Evolutionary conservation across 2,329 filamentous ascomycete genomes (phyloP), one percentile per base, ranked within the genome.

Genomic region (Aspergillus ochraceoroseus): DNA sequence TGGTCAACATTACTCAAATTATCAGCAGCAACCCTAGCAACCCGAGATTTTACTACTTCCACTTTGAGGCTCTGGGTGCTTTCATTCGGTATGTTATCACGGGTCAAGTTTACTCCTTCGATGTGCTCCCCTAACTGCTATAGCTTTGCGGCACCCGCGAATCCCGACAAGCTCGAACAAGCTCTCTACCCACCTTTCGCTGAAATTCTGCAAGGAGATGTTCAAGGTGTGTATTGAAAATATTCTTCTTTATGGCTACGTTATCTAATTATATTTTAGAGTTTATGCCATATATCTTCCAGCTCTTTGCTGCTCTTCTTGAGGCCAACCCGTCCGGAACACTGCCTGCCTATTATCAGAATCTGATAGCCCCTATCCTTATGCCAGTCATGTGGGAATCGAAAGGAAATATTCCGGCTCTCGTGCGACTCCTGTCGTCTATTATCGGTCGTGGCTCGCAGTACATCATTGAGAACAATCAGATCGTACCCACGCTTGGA

Each of bases 21-120:
- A 96, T 96, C 65, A 84, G 88, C 59, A 79, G 84, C 54, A 98
- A 98, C 65, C 92, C 92, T 0, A 95, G 89, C 70, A 98, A 98
- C 66, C 92, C 92, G 2, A 80, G 87, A 8, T 98, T 98, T 70
- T 95, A 95, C 69, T 98, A 98, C 71, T 98, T 90, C 65, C 87
- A 95, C 62, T 98, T 98, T 49, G 92, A 98, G 70, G 86, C 87
- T 2, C 71, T 98, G 31, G 92, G 92, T 22, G 90, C 92, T 11
- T 74, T 98, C 32, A 85, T 96, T 41, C 80, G 82, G 61, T 79
- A 63, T 52, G 66, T 54, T n/a, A n/a, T n/a, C 14, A 8, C n/a
- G 7, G 4, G 1, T n/a, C 33, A 7, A 12, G 3, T 7, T 9
- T 3, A 20, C 7, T 15, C 5, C 32, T 11, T 29, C 6, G 14